These are phyloP conservation scores for Euclidium syriacum DNA, from an alignment of 345 rosid species.

Conservation along the genomic window DNA sequence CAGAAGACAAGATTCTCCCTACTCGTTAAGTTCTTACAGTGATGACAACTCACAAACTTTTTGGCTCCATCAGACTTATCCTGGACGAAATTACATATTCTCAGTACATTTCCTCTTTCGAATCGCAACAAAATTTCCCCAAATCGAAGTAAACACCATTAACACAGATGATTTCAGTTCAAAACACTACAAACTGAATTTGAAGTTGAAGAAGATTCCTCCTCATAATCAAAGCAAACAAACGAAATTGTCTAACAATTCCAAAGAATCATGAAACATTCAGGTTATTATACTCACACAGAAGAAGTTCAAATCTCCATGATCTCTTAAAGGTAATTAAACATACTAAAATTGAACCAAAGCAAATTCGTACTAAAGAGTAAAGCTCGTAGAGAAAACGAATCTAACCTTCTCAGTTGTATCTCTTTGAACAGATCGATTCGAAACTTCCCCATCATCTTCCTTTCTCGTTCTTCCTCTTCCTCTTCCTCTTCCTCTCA, in stretches of 20 bases:
- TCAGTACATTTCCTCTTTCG: not conserved
- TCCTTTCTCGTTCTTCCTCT: not conserved
- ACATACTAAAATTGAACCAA: no score
- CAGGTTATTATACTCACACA: not conserved
- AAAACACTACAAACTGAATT: not conserved
- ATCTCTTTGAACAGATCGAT: not conserved
- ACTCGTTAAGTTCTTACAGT: constrained; percentile 14
- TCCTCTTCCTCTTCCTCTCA: not conserved
- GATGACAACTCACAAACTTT: constrained; percentile 16
- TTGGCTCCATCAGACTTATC: constrained; percentile 5
- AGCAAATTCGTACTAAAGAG: no score
- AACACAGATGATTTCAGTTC: not conserved
- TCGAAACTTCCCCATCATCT: not conserved
- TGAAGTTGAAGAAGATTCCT: not conserved
- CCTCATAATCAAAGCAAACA: no score
- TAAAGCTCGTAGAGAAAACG: no score
- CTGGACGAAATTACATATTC: not conserved
- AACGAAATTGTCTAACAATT: no score
- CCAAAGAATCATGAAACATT: no score
- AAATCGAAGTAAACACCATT: not conserved
- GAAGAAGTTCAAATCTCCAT: not conserved
- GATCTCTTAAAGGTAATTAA: not conserved
- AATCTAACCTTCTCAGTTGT: constrained; percentile 13
- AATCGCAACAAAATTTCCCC: not conserved
- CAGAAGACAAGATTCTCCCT: constrained; percentile 22